Percentiles rank a stretch among this genome's conserved stretches.
phyloP scores from a whole-genome alignment of 2,329 filamentous ascomycete species.

The Claviceps paspali region DNA sequence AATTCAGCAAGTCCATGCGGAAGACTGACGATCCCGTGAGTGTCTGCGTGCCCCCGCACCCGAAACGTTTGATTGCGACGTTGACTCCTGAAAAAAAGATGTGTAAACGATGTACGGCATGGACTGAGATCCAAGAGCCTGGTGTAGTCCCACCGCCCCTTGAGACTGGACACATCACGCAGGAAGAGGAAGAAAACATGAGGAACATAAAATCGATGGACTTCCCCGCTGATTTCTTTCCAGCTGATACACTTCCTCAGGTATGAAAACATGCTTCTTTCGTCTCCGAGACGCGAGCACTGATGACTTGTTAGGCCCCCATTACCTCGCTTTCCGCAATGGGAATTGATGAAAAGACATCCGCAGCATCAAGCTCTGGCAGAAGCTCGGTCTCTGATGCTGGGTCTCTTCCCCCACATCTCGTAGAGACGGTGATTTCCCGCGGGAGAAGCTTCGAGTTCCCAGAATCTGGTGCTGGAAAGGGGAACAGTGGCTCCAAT shows the following conservation, averaged over 20 bases:
- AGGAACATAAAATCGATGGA: constrained; percentile 2
- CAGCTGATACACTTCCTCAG: constrained; percentile 7
- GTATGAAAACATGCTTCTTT: constrained; percentile 9
- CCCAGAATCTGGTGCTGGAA: neutral
- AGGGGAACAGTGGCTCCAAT: neutral
- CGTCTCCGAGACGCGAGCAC: neutral
- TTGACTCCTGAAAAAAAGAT: constrained; percentile 11
- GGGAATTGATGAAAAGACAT: constrained; percentile 8
- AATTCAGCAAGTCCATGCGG: constrained; percentile 17
- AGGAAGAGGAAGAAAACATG: constrained; percentile 14
- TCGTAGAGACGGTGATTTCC: neutral
- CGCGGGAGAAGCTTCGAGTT: neutral
- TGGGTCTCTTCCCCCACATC: neutral
- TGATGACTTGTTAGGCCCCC: constrained; percentile 13
- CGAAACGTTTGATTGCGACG: too few species aligned
- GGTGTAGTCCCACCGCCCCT: constrained; percentile 15
- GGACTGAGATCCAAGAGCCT: constrained; percentile 21
- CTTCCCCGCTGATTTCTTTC: constrained; percentile 14
- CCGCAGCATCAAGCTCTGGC: neutral
- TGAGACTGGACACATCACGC: constrained; percentile 18
- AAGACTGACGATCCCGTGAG: constrained; percentile 17
- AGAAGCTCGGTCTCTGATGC: neutral
- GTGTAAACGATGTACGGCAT: constrained; percentile 21
- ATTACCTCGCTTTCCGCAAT: constrained; percentile 12
- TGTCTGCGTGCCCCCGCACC: neutral